phyloP scores from a whole-genome alignment of 2,329 filamentous ascomycete species.

The Talaromyces amestolkiae region DNA sequence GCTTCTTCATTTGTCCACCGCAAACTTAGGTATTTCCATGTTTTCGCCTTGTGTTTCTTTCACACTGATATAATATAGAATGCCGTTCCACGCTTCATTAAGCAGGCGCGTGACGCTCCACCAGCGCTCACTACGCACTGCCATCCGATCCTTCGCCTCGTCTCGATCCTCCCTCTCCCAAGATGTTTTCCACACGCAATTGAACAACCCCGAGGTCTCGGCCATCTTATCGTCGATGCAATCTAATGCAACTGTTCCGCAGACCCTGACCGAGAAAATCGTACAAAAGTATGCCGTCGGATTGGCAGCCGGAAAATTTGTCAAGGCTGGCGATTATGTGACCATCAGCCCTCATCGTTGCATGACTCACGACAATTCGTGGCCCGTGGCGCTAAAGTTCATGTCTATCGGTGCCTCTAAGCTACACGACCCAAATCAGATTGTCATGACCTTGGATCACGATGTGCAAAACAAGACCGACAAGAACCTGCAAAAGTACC shows the following conservation, averaged over 20 bases:
- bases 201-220: slow-evolving; percentile 60
- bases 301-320: slow-evolving; percentile 69
- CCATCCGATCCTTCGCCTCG: slow-evolving; percentile 30
- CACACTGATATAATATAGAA: not conserved
- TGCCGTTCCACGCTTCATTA: slow-evolving; percentile 11
- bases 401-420: slow-evolving; percentile 76
- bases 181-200: slow-evolving; percentile 63
- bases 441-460: slow-evolving; percentile 83
- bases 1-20: slow-evolving; percentile 18
- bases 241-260: slow-evolving; percentile 50
- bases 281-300: slow-evolving; percentile 79
- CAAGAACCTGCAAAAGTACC: slow-evolving; percentile 78
- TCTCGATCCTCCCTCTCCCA: slow-evolving; percentile 33
- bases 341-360: slow-evolving; percentile 67
- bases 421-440: slow-evolving; percentile 68
- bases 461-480: slow-evolving; percentile 82
- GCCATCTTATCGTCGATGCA: slow-evolving; percentile 75
- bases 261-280: slow-evolving; percentile 91
- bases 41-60: not conserved
- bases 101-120: slow-evolving; percentile 18
- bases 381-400: slow-evolving; percentile 74
- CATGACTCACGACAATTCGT: slow-evolving; percentile 87
- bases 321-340: slow-evolving; percentile 80
- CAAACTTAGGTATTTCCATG: not conserved
- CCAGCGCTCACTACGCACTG: slow-evolving; percentile 17